Conservation (phyloP, 495 filamentous ascomycete genomes). For the Daldinia grandis region DNA sequence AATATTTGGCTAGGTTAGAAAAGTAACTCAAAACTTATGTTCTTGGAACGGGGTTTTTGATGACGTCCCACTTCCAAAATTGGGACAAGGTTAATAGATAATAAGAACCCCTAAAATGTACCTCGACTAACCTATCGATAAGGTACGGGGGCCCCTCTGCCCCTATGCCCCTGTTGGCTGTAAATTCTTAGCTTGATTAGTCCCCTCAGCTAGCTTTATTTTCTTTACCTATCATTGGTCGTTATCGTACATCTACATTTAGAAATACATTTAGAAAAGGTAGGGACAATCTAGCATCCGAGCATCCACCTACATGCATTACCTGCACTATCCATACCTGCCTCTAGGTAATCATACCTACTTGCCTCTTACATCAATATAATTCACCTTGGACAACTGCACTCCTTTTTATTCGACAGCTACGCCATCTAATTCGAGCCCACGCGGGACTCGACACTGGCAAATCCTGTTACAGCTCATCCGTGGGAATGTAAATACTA, state of each 20-base stretch:
- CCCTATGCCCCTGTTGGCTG: background rate
- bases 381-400: background rate
- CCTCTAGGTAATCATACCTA: too few relatives aligned
- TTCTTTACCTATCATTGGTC: background rate
- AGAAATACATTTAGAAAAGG: background rate
- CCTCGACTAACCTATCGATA: background rate
- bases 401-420: slow-evolving; percentile 1
- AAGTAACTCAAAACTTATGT: too few relatives aligned
- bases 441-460: background rate
- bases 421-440: background rate
- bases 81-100: background rate
- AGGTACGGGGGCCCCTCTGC: background rate
- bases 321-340: background rate
- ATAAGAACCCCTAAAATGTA: background rate
- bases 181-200: background rate
- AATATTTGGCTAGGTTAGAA: too few relatives aligned
- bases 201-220: background rate
- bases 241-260: background rate
- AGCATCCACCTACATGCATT: background rate
- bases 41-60: background rate
- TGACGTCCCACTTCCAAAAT: slow-evolving; percentile 3
- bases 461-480: background rate
- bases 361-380: background rate
- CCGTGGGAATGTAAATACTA: slow-evolving; percentile 11
- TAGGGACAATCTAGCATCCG: background rate